Percentiles rank a stretch among this genome's conserved stretches.
Conservation (phyloP, 2,329 filamentous ascomycete genomes). For the Cadophora malorum region DNA sequence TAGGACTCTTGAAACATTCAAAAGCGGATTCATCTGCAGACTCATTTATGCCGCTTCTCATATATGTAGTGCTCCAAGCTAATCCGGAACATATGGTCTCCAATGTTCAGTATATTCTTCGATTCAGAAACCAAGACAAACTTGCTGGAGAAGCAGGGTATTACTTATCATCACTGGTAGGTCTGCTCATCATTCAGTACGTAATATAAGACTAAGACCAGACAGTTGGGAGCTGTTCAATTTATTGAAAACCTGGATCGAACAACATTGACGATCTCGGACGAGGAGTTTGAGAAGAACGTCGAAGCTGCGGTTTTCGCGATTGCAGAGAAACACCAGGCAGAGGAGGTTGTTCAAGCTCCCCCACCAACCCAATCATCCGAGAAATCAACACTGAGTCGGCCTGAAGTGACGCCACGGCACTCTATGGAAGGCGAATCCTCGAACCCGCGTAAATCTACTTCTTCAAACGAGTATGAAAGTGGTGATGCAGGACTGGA, state of each 20-base stretch:
- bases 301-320: constrained; percentile 96
- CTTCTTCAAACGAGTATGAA: constrained; percentile 59
- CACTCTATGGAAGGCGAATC: constrained; percentile 66
- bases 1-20: constrained; percentile 85
- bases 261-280: constrained; percentile 88
- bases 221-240: constrained; percentile 86
- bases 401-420: constrained; percentile 63
- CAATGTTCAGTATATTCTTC: constrained; percentile 96
- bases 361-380: constrained; percentile 46
- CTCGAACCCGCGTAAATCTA: constrained; percentile 61
- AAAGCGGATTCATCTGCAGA: constrained; percentile 96
- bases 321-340: constrained; percentile 87
- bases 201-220: constrained; percentile 21
- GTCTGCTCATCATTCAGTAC: constrained; percentile 36
- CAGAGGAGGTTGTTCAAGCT: constrained; percentile 53
- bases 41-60: constrained; percentile 92
- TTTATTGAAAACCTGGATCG: constrained; percentile 97
- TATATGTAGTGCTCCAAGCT: constrained; percentile 92
- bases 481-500: constrained; percentile 59
- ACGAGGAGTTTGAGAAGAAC: constrained; percentile 93
- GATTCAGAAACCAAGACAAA: constrained; percentile 97
- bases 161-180: constrained; percentile 90
- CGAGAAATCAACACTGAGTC: constrained; percentile 56
- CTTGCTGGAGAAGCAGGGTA: constrained; percentile 97
- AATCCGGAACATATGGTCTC: constrained; percentile 96